phyloP scores from a whole-genome alignment of 1,284 basidiomycete genomes.

The Cutaneotrichosporon sp. region DNA sequence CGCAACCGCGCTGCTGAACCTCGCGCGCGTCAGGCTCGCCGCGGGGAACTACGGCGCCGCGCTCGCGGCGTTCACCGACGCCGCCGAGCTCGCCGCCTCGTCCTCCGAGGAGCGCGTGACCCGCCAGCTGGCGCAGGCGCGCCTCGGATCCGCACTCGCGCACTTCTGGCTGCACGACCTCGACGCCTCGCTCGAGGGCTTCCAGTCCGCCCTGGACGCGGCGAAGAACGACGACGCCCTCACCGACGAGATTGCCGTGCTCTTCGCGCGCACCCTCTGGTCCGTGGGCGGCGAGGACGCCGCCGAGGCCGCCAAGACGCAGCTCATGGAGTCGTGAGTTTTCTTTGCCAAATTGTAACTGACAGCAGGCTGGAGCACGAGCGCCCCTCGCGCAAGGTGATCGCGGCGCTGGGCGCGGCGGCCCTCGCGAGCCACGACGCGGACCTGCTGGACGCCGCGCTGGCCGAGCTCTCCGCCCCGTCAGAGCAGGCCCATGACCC shows the following conservation, averaged over 20 bases:
- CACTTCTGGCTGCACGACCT: slow-evolving; percentile 66
- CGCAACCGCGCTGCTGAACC: slow-evolving; percentile 76
- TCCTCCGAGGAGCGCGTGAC: slow-evolving; percentile 33
- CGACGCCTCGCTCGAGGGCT: slow-evolving; percentile 64
- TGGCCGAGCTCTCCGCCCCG: slow-evolving; percentile 68
- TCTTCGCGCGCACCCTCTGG: slow-evolving; percentile 81
- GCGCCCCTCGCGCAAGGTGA: slow-evolving; percentile 62
- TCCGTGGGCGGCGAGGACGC: slow-evolving; percentile 71
- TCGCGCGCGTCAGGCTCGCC: slow-evolving; percentile 74
- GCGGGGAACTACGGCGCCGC: slow-evolving; percentile 64
- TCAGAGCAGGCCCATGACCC: slow-evolving; percentile 34
- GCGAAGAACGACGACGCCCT: slow-evolving; percentile 58
- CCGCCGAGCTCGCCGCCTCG: slow-evolving; percentile 64
- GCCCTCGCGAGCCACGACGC: slow-evolving; percentile 78
- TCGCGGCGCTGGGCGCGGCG: slow-evolving; percentile 81
- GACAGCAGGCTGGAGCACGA: slow-evolving; percentile 64
- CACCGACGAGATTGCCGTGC: slow-evolving; percentile 69
- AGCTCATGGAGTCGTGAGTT: slow-evolving; percentile 77
- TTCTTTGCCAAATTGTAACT: not conserved
- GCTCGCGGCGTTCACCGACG: slow-evolving; percentile 70
- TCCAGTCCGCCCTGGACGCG: slow-evolving; percentile 67
- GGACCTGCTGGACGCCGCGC: slow-evolving; percentile 78
- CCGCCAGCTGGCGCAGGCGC: slow-evolving; percentile 59
- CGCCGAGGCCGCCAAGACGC: slow-evolving; percentile 73
- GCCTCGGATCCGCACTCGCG: slow-evolving; percentile 71